Evolutionary conservation across 2,329 filamentous ascomycete species (phyloP), one percentile per base, ranked within the genome.

Genomic region (Epichloe baconii): DNA sequence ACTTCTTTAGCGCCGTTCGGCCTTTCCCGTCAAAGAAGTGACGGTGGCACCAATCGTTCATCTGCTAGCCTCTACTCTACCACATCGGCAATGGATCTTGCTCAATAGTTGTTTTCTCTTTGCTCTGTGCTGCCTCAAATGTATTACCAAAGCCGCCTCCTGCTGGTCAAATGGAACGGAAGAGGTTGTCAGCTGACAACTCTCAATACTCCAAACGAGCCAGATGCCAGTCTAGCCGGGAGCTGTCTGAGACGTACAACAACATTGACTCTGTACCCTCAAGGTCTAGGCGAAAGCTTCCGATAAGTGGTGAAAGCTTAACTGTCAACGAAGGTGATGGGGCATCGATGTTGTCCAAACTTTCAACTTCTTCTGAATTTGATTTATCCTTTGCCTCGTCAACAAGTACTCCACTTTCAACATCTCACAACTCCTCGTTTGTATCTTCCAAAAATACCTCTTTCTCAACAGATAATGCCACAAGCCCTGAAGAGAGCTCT

Each of bases 131-230:
- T 35, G 4, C 26, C 26, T 4, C 12, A 6, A 26, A 26, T 31
- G 8, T 31, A 11, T 31, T 31, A 11, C 31, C 19, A 17, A 41
- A 14, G 35, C 12, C 11, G 19, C 38, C 19, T 34, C 34, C 34
- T 26, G 15, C 41, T 10, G 26, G 37, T 7, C 19, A 37, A 46
- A 49, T 17, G 54, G 57, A 47, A 53, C 58, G 31, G 47, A 42
- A 40, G 41, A 54, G 44, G 40, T 14, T 34, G 38, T 42, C 37
- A 40, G 40, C 37, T 21, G 43, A 43, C 47, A 48, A 23, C 37
- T 14, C 42, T 45, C 2, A 37, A 46, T 8, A 42, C 47, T 19
- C 26, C 46, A 52, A 52, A 35, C 11, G 56, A 50, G 31, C 46
- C 31, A 11, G 43, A 48, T 36, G 42, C 42, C 17, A 47, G 52